Conservation (phyloP, 1,284 basidiomycete species). For the Puccinia hordei region DNA sequence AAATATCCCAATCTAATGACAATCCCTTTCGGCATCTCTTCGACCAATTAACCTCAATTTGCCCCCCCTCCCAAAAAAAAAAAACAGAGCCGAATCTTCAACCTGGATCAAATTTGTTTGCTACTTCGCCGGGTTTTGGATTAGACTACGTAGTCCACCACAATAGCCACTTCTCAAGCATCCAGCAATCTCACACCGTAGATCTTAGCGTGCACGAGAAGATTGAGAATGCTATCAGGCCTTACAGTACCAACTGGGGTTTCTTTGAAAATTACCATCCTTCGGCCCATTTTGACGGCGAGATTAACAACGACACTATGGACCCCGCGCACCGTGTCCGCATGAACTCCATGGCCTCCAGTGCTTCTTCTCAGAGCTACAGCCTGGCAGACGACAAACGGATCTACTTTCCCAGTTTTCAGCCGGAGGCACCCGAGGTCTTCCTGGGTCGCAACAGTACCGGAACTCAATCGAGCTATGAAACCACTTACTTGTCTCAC, state of each 20-base stretch:
- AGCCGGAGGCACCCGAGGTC: not conserved
- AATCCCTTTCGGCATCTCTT: not conserved
- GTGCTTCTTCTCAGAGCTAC: constrained; percentile 25
- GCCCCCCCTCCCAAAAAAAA: not conserved
- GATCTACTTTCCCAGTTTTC: not conserved
- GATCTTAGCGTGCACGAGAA: not conserved
- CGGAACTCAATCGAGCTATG: constrained; percentile 9
- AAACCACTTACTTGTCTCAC: not conserved
- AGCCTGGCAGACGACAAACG: constrained; percentile 1
- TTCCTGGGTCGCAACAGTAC: not conserved
- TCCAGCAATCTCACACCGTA: not conserved
- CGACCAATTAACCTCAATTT: not conserved
- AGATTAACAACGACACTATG: not conserved
- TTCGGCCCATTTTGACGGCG: not conserved
- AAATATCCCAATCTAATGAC: not conserved
- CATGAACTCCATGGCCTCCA: constrained; percentile 26
- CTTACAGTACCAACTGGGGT: constrained; percentile 15
- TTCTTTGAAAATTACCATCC: constrained; percentile 3
- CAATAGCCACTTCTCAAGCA: not conserved
- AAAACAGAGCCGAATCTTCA: constrained; percentile 1
- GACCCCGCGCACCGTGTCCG: constrained; percentile 4
- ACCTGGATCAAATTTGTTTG: not conserved
- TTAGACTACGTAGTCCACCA: not conserved
- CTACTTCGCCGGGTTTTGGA: not conserved
- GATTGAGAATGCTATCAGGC: not conserved